A percentile compares a stretch with the other conserved stretches of the same genome.
phyloP scores from a whole-genome alignment of 129 eudicot species.

The Saposhnikovia divaricata region DNA sequence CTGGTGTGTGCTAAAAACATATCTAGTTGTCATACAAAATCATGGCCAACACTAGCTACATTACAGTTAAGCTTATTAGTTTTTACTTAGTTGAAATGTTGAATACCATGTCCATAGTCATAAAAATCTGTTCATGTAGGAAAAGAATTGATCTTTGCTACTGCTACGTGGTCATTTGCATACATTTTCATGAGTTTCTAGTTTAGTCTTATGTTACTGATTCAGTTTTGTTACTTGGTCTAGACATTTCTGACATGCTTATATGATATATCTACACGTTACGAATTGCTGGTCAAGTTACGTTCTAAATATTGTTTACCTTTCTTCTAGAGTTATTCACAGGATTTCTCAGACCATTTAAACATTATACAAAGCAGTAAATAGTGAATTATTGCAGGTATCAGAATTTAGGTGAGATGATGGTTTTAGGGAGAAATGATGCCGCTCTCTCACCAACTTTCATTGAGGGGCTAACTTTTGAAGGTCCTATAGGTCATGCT shows the following conservation, averaged over 20 bases:
- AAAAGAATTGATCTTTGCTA: too few relatives aligned
- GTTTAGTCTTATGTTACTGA: neutral
- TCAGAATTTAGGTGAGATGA: conserved; percentile 98
- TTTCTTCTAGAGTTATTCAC: neutral
- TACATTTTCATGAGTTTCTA: neutral
- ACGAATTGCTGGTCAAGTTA: neutral
- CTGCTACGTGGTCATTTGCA: too few relatives aligned
- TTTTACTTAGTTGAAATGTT: too few relatives aligned
- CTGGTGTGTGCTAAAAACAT: neutral
- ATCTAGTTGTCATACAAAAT: too few relatives aligned
- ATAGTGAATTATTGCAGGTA: conserved; percentile 39
- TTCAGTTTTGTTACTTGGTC: neutral
- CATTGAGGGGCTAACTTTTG: conserved; percentile 74
- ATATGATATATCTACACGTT: neutral
- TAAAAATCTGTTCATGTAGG: too few relatives aligned
- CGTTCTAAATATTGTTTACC: neutral
- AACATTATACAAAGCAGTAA: neutral
- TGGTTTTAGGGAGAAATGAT: conserved; percentile 84
- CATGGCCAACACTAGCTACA: too few relatives aligned
- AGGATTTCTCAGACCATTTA: neutral
- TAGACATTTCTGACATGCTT: neutral
- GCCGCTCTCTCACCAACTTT: conserved; percentile 94
- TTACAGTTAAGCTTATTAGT: too few relatives aligned
- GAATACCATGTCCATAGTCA: too few relatives aligned
- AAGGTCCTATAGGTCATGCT: conserved; percentile 86